A percentile compares a stretch with the other conserved stretches of the same genome.
Evolutionary conservation across 352 stramenopile species (phyloP).

Genomic region (Globisporangium viniferum): DNA sequence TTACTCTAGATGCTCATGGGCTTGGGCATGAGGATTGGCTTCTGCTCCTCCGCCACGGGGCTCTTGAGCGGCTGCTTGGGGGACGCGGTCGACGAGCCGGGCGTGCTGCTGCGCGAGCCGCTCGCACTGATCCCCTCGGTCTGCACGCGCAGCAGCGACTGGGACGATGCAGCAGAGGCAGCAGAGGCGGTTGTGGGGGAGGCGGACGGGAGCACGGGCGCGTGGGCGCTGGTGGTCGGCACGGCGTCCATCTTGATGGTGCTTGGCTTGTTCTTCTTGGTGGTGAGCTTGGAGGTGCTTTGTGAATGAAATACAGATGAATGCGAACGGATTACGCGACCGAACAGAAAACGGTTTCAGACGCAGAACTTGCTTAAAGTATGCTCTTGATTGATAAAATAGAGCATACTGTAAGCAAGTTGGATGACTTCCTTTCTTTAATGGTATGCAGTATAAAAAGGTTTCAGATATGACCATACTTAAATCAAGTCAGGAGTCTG

Average conservation of each 20-base stretch:
- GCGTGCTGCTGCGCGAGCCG: not conserved
- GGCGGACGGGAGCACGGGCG: not conserved
- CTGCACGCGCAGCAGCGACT: not conserved
- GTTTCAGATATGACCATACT: too few species aligned
- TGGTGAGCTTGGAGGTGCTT: not conserved
- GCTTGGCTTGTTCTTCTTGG: not conserved
- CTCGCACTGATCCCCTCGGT: not conserved
- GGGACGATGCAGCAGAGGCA: not conserved
- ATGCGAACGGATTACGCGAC: too few species aligned
- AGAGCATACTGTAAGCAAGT: too few species aligned
- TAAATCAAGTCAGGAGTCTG: too few species aligned
- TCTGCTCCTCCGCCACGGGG: slow-evolving; percentile 51
- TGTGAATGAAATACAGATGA: too few species aligned
- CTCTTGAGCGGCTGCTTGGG: slow-evolving; percentile 31
- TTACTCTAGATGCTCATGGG: slow-evolving; percentile 51
- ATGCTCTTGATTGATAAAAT: too few species aligned
- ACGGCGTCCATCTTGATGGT: not conserved
- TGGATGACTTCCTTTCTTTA: too few species aligned
- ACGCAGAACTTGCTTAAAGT: too few species aligned
- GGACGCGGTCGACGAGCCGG: slow-evolving; percentile 24
- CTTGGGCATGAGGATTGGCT: slow-evolving; percentile 65
- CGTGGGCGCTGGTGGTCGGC: not conserved
- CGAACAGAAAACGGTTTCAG: too few species aligned
- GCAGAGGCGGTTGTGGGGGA: not conserved
- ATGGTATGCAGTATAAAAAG: too few species aligned